These are phyloP conservation scores for Coprinopsis sp. DNA, from an alignment of 768 basidiomycete genomes.

Conservation along the genomic window DNA sequence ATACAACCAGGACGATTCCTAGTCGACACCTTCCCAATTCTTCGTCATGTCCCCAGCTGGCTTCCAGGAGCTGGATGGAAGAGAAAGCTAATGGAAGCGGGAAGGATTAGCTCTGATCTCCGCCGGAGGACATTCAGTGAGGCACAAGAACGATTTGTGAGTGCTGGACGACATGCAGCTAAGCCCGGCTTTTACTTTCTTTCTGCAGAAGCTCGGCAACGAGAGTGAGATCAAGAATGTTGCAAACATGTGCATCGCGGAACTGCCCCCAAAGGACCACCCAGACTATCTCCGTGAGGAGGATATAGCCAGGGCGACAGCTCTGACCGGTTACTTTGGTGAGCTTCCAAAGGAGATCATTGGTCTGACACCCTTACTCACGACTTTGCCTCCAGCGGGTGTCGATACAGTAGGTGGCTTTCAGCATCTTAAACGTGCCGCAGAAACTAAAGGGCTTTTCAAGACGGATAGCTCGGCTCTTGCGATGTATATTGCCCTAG, in stretches of 20 bases:
- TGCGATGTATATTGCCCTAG: neutral
- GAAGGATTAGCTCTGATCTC: no score
- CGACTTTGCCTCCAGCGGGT: slow-evolving; percentile 15
- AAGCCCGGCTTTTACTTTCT: no score
- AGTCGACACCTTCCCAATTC: no score
- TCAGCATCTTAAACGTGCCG: no score
- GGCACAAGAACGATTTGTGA: no score
- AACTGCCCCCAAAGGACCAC: neutral
- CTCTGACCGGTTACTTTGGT: slow-evolving; percentile 22
- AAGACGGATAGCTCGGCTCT: neutral
- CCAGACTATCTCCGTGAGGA: neutral
- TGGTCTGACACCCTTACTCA: neutral
- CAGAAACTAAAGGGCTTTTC: neutral
- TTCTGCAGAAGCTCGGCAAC: slow-evolving; percentile 3
- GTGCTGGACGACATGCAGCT: no score
- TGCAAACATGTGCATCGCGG: neutral
- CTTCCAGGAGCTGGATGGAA: no score
- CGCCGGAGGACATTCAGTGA: no score
- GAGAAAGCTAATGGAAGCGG: no score
- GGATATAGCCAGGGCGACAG: slow-evolving; percentile 22
- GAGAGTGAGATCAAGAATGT: neutral
- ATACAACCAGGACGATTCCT: no score
- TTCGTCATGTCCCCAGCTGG: no score
- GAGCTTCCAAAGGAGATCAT: neutral
- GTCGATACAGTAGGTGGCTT: slow-evolving; percentile 20